A percentile compares a stretch with the other conserved stretches of the same genome.
Evolutionary conservation across 306 rosid genomes (phyloP).

Genomic region (Lablab purpureus): DNA sequence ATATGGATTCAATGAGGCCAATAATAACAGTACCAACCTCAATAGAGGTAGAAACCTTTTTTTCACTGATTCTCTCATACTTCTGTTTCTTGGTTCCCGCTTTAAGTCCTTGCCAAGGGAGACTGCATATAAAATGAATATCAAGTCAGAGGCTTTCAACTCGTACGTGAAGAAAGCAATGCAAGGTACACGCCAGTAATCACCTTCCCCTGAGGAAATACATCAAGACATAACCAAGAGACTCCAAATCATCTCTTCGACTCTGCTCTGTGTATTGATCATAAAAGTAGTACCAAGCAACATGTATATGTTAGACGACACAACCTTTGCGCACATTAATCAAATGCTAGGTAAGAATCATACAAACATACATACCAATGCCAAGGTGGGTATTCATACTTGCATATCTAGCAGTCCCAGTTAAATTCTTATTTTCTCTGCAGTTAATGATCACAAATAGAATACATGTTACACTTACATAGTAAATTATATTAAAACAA

Average conservation of each 20-base stretch:
- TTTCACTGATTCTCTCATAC: constrained; percentile 87
- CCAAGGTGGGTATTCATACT: constrained; percentile 74
- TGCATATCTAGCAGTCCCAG: constrained; percentile 95
- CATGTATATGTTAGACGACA: constrained; percentile 28
- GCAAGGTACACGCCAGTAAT: constrained; percentile 39
- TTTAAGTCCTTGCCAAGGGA: constrained; percentile 94
- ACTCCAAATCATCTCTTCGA: constrained; percentile 91
- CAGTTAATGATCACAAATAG: constrained; percentile 41
- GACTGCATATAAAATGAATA: constrained; percentile 57
- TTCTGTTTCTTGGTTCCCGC: constrained; percentile 92
- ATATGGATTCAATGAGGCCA: constrained; percentile 1
- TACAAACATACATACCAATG: constrained; percentile 29
- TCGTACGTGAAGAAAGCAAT: constrained; percentile 36
- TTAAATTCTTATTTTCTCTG: constrained; percentile 92
- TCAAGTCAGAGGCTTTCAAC: constrained; percentile 35
- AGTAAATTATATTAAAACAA: constrained; percentile 8
- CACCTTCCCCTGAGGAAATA: constrained; percentile 92
- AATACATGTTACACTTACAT: not conserved
- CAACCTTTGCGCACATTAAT: not conserved
- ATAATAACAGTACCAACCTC: constrained; percentile 58
- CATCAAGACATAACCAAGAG: constrained; percentile 92
- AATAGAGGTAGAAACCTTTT: constrained; percentile 82
- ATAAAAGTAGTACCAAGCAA: constrained; percentile 39
- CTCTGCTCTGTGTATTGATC: constrained; percentile 71
- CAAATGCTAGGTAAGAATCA: constrained; percentile 27